phyloP scores from a whole-genome alignment of 768 basidiomycete species.

The Phaeotremella skinneri region DNA sequence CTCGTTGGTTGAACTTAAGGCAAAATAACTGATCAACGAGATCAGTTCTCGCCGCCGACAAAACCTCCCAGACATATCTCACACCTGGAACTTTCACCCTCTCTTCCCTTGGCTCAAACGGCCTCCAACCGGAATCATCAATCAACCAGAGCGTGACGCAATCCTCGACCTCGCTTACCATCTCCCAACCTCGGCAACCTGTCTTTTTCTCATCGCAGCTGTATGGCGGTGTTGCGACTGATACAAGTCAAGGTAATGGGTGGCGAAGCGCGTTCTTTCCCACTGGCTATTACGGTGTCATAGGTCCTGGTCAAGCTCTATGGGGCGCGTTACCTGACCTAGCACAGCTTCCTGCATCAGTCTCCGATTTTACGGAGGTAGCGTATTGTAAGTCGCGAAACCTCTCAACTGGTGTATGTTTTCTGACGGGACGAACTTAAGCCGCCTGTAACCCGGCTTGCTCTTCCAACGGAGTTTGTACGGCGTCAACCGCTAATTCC shows the following conservation, averaged over 20 bases:
- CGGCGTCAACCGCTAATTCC: constrained; percentile 5
- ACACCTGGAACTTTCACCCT: constrained; percentile 17
- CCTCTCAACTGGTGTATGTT: background rate
- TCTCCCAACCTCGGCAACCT: constrained; percentile 24
- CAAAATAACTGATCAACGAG: background rate
- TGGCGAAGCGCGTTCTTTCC: constrained; percentile 40
- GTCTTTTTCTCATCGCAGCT: constrained; percentile 13
- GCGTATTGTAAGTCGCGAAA: constrained; percentile 27
- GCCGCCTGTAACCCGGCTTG: constrained; percentile 42
- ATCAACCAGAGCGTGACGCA: constrained; percentile 17
- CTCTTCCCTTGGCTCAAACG: background rate
- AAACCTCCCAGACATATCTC: constrained; percentile 5
- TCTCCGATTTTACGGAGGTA: constrained; percentile 15
- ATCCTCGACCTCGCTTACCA: constrained; percentile 1
- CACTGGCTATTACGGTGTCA: constrained; percentile 31
- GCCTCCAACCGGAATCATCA: constrained; percentile 6
- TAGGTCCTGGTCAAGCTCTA: constrained; percentile 28
- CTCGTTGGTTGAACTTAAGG: too few relatives aligned
- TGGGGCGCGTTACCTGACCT: constrained; percentile 35
- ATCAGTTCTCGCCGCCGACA: constrained; percentile 21
- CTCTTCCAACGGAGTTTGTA: constrained; percentile 35
- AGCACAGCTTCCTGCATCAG: constrained; percentile 20
- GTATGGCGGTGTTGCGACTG: constrained; percentile 19
- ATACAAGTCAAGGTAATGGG: constrained; percentile 6
- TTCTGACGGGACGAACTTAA: background rate